These are phyloP conservation scores for Aspergillus proliferans DNA, from an alignment of 2,329 filamentous ascomycete genomes.

Conservation along the genomic window DNA sequence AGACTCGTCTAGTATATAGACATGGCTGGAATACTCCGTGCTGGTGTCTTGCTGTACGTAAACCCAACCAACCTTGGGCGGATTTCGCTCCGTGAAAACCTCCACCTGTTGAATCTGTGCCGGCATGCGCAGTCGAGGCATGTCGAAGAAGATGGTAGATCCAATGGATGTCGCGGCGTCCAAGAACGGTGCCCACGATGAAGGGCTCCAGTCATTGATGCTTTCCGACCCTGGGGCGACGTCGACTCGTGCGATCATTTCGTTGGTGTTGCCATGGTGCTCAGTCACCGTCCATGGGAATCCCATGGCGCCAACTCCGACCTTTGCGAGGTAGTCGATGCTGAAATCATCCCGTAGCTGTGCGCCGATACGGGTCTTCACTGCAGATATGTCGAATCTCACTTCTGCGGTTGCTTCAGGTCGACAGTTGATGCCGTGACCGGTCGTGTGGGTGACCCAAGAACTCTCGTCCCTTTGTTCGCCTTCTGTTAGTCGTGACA, in stretches of 20 bases:
- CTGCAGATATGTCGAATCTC: constrained; percentile 10
- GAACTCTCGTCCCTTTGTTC: constrained; percentile 1
- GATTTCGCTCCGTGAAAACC: constrained; percentile 17
- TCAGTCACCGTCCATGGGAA: constrained; percentile 39
- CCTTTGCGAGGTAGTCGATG: constrained; percentile 33
- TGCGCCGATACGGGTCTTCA: constrained; percentile 16
- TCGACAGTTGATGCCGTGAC: background rate
- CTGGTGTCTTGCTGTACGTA: constrained; percentile 23
- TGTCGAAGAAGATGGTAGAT: constrained; percentile 34
- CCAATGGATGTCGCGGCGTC: constrained; percentile 41
- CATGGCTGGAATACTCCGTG: constrained; percentile 18
- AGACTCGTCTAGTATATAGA: constrained; percentile 21
- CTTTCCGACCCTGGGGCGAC: constrained; percentile 18
- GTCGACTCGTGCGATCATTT: constrained; percentile 40
- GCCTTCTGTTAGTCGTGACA: constrained; percentile 24
- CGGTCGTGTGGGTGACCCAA: constrained; percentile 14
- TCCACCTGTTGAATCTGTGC: constrained; percentile 23
- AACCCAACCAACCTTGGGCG: constrained; percentile 30
- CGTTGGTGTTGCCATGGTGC: constrained; percentile 32
- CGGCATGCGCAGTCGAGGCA: constrained; percentile 34
- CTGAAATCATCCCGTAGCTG: constrained; percentile 28
- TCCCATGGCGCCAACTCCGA: constrained; percentile 37
- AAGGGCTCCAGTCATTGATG: constrained; percentile 17
- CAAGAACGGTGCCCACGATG: constrained; percentile 36
- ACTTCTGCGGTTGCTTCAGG: constrained; percentile 6